Conservation (phyloP, 2,329 filamentous ascomycete species). For the Talaromyces funiculosus region DNA sequence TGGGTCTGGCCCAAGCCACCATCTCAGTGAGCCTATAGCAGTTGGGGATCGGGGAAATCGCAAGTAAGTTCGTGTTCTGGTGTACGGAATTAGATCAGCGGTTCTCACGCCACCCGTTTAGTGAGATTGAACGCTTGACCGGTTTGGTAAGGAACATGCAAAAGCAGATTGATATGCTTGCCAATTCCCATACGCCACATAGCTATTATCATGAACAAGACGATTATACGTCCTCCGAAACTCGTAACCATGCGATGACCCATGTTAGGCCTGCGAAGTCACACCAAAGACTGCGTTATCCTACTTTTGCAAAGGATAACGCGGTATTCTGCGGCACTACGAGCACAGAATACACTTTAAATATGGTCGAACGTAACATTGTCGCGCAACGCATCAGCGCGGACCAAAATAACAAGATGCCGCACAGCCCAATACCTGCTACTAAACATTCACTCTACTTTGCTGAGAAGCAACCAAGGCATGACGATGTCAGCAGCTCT, state of each 20-base stretch:
- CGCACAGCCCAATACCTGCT: neutral
- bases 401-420: neutral
- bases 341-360: neutral
- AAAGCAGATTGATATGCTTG: neutral
- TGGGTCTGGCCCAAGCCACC: neutral
- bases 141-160: neutral
- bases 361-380: neutral
- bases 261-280: neutral
- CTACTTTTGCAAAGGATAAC: neutral
- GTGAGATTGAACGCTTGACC: conserved; percentile 1
- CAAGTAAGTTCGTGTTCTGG: neutral
- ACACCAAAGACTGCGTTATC: neutral
- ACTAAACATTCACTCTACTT: neutral
- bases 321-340: neutral
- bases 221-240: neutral
- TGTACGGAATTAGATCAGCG: neutral
- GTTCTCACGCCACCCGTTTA: neutral
- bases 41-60: neutral
- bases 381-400: neutral
- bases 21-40: neutral
- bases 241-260: neutral
- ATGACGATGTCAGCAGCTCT: neutral
- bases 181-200: neutral
- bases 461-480: neutral
- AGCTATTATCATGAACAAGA: neutral